Conservation (phyloP, 768 basidiomycete species). For the Astraeus odoratus region DNA sequence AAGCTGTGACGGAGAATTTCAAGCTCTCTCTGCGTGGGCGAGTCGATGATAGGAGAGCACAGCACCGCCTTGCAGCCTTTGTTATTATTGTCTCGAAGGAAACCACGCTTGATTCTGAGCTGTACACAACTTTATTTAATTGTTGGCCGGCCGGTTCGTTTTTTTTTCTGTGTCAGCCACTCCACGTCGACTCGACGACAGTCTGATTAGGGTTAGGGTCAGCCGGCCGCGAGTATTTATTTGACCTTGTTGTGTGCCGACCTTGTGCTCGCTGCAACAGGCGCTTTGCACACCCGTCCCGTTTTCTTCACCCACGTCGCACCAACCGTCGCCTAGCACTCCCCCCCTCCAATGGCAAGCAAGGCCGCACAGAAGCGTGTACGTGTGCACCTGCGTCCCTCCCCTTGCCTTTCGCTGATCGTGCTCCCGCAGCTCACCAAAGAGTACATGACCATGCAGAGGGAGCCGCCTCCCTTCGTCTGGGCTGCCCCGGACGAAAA, state of each 20-base stretch:
- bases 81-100: too few relatives aligned
- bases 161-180: too few relatives aligned
- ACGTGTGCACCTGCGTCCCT: too few relatives aligned
- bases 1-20: too few relatives aligned
- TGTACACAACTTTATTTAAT: too few relatives aligned
- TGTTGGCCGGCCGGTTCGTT: too few relatives aligned
- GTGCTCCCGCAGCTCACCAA: not conserved
- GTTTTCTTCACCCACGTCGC: constrained; percentile 14
- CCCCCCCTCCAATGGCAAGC: constrained; percentile 52
- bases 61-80: too few relatives aligned
- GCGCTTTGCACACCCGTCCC: constrained; percentile 17
- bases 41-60: too few relatives aligned
- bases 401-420: constrained; percentile 1
- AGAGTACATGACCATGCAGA: constrained; percentile 56
- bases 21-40: too few relatives aligned
- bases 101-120: too few relatives aligned
- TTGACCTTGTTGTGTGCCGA: constrained; percentile 20
- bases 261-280: constrained; percentile 16
- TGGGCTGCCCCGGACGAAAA: constrained; percentile 96
- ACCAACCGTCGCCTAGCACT: constrained; percentile 9
- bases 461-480: constrained; percentile 89
- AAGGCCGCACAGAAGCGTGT: constrained; percentile 87
- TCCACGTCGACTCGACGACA: too few relatives aligned
- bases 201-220: constrained; percentile 6
- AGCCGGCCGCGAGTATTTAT: constrained; percentile 4